Conservation (phyloP, 345 rosid species). For the Aurinia saxatilis region DNA sequence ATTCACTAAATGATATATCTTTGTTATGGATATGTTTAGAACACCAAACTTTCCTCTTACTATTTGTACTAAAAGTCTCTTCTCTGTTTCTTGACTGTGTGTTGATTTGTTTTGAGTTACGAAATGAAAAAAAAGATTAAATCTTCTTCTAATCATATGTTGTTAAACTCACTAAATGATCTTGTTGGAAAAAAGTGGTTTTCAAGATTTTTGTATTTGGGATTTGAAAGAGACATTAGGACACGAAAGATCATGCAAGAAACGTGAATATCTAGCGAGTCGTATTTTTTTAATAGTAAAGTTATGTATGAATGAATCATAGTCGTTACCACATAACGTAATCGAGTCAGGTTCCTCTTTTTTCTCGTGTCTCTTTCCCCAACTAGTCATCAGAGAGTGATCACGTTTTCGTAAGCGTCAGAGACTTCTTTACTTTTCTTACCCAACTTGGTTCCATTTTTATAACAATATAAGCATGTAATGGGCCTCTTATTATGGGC, state of each 20-base stretch:
- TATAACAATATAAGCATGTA: background rate
- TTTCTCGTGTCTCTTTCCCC: slow-evolving; percentile 14
- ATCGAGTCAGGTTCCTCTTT: slow-evolving; percentile 21
- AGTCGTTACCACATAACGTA: slow-evolving; percentile 1
- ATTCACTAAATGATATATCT: too few relatives aligned
- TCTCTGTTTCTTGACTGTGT: too few relatives aligned
- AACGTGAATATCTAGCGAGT: slow-evolving; percentile 5
- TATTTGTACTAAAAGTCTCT: too few relatives aligned
- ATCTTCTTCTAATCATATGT: background rate
- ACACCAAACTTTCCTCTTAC: too few relatives aligned
- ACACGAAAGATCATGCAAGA: slow-evolving; percentile 18
- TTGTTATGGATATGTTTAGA: too few relatives aligned
- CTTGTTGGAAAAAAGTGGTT: background rate
- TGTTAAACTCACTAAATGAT: background rate
- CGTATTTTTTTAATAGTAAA: background rate
- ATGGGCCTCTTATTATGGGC: slow-evolving; percentile 11
- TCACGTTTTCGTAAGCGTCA: slow-evolving; percentile 13
- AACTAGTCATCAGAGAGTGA: slow-evolving; percentile 14
- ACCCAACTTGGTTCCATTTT: background rate
- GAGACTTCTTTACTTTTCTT: background rate
- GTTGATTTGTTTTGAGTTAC: too few relatives aligned
- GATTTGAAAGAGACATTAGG: background rate
- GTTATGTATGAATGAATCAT: background rate
- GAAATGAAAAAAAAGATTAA: too few relatives aligned
- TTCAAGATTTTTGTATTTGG: background rate